Conservation (phyloP, 768 basidiomycete species). For the Hypholoma fasciculare region DNA sequence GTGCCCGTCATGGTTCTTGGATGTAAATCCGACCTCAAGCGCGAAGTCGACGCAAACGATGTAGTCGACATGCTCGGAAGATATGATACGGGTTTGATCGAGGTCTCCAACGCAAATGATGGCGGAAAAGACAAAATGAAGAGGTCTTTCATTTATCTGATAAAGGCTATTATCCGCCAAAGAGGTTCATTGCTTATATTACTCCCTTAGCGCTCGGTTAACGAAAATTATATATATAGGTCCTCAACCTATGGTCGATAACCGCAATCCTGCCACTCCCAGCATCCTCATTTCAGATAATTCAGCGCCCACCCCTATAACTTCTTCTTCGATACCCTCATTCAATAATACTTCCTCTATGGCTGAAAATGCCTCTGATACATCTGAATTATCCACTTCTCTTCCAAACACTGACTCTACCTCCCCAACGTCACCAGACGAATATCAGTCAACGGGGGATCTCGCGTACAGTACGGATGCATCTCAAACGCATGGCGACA, state of each 20-base stretch:
- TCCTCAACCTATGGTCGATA: conserved; percentile 33
- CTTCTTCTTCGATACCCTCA: conserved; percentile 33
- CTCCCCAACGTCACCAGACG: conserved; percentile 29
- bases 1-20: conserved; percentile 77
- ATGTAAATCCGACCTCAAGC: conserved; percentile 79
- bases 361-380: conserved; percentile 3
- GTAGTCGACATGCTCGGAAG: conserved; percentile 50
- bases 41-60: conserved; percentile 54
- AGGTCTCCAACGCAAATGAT: conserved; percentile 60
- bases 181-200: conserved; percentile 33
- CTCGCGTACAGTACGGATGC: conserved; percentile 30
- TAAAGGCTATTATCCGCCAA: conserved; percentile 61
- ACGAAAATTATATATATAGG: conserved; percentile 20
- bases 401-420: neutral
- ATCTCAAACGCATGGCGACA: conserved; percentile 20
- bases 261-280: conserved; percentile 76
- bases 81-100: conserved; percentile 79
- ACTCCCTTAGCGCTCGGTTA: neutral
- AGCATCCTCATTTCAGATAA: conserved; percentile 42
- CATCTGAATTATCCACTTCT: conserved; percentile 27
- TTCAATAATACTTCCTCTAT: neutral
- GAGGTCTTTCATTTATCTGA: conserved; percentile 70
- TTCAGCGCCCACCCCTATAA: conserved; percentile 55
- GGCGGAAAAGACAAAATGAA: conserved; percentile 72
- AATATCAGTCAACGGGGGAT: neutral